Percentiles rank a stretch among this genome's conserved stretches.
These are phyloP conservation scores for Monosporozyma siamensis DNA, from an alignment of 805 yeast species.

Conservation along the genomic window DNA sequence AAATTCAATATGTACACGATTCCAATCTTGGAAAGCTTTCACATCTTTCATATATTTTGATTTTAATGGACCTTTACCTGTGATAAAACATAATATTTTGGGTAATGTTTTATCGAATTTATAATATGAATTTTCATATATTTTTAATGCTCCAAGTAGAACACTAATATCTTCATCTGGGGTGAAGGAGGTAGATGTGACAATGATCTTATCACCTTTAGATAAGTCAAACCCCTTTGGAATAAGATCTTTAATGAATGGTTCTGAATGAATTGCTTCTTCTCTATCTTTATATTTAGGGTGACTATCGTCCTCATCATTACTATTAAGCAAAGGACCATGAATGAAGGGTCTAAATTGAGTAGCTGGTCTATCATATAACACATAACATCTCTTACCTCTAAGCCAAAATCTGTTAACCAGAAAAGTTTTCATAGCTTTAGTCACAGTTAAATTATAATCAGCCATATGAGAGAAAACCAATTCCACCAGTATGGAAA, in stretches of 20 bases:
- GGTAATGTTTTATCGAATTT: conserved; percentile 30
- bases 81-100: conserved; percentile 61
- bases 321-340: too few relatives aligned
- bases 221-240: conserved; percentile 28
- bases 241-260: conserved; percentile 31
- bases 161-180: conserved; percentile 84
- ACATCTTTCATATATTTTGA: conserved; percentile 42
- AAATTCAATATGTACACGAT: conserved; percentile 46
- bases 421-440: conserved; percentile 57
- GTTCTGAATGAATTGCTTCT: conserved; percentile 11
- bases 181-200: conserved; percentile 89
- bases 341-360: conserved; percentile 47
- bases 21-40: conserved; percentile 29
- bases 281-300: too few relatives aligned
- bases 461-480: conserved; percentile 54
- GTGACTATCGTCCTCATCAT: too few relatives aligned
- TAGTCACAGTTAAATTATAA: conserved; percentile 72
- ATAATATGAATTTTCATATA: conserved; percentile 39
- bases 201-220: conserved; percentile 49
- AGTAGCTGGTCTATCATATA: conserved; percentile 80
- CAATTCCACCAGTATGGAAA: conserved; percentile 56
- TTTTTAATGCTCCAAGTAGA: conserved; percentile 56
- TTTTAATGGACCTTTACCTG: conserved; percentile 91
- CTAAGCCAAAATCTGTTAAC: conserved; percentile 45
- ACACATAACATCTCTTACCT: conserved; percentile 42